Conservation (phyloP, 257 asterid species). For the Scutellaria minor region DNA sequence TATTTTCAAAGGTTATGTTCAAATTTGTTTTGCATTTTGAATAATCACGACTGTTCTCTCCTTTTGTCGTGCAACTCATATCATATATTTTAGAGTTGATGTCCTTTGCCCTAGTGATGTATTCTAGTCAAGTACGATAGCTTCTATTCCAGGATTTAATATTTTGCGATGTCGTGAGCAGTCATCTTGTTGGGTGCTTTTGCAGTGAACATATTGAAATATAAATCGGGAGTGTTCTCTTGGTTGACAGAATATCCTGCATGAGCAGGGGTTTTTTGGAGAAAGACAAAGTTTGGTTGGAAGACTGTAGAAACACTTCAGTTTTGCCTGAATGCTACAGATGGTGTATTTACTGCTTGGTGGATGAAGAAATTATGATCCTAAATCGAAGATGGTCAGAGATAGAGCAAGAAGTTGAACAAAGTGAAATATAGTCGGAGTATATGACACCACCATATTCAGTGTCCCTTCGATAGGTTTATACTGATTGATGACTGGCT, state of each 20-base stretch:
- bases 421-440: conserved; percentile 42
- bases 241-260: conserved; percentile 46
- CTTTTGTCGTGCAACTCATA: not conserved
- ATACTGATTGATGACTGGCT: conserved; percentile 48
- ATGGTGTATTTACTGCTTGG: conserved; percentile 58
- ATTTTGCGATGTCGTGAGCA: conserved; percentile 11
- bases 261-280: conserved; percentile 48
- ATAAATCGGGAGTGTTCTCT: conserved; percentile 47
- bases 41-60: no score
- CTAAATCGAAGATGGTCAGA: conserved; percentile 48
- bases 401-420: conserved; percentile 50
- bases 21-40: no score
- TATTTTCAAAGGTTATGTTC: no score
- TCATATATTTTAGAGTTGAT: not conserved
- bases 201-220: conserved; percentile 52
- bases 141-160: not conserved
- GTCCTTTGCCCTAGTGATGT: conserved; percentile 9
- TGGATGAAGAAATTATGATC: conserved; percentile 53
- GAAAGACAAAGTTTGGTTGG: conserved; percentile 39
- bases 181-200: conserved; percentile 33
- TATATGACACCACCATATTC: conserved; percentile 50
- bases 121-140: not conserved
- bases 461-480: conserved; percentile 42
- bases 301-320: conserved; percentile 47
- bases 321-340: conserved; percentile 45